Base-by-base conservation (phyloP, 208 protist species). In the Endotrypanum monterogeii region DNA sequence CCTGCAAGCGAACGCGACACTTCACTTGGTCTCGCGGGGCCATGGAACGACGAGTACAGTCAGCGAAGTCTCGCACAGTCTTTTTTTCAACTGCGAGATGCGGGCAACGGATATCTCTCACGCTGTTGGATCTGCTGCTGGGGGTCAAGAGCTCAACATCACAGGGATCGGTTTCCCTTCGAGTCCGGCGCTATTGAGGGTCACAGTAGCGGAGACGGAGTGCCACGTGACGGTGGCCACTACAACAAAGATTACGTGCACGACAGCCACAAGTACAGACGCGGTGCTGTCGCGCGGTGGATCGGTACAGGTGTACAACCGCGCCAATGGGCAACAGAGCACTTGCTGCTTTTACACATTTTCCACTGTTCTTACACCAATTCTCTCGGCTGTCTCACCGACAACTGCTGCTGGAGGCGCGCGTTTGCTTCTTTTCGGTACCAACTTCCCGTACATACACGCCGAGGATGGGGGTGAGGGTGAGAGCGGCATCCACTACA, bases 301-400 rank as follows among this genome's bases (percentile, higher is more conserved):
- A 0, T 8, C 54, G 1, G 84, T 85, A 0, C n/a, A 6, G 2
- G 80, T 88, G 18, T 14, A 46, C 46, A 82, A 79, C 75, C 54
- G 1, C 65, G 67, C 68, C 60, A 78, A 75, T 25, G 73, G 68
- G 46, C 72, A 55, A n/a, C 39, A 60, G 18, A 74, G 65, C 61
- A 72, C 51, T 48, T 85, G 80, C 78, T 85, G 84, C 65, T 1
- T 6, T 46, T 88, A 83, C 80, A 78, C 52, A n/a, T 88, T 82
- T 73, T 28, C 54, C 70, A 44, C 48, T 35, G 69, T 20, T 57
- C 66, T 83, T 48, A 83, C 80, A 0, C 84, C 84, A 0, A 78
- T 61, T 8, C 73, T 88, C 67, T 77, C 72, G 9, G 46, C 62
- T 3, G 71, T 88, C 16, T 79, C 80, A 0, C 84, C 84, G 8